These are phyloP conservation scores for Yamadazyma ubonensis DNA, from an alignment of 805 yeast genomes.

Conservation along the genomic window DNA sequence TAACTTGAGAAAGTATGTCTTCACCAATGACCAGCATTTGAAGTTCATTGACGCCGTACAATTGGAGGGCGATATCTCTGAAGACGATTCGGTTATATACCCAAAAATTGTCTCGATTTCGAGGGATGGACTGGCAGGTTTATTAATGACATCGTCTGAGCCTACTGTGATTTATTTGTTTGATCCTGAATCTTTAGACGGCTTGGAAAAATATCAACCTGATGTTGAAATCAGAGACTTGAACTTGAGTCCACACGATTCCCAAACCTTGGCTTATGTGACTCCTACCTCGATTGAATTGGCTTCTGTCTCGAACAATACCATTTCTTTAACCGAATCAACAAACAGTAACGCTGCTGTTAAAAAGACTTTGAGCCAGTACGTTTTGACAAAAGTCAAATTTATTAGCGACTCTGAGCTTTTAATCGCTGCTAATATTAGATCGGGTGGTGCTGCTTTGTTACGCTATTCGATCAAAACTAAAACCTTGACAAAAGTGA, in stretches of 20 bases:
- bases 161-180: slow-evolving; percentile 67
- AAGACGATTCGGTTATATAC: slow-evolving; percentile 48
- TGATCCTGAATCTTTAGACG: slow-evolving; percentile 53
- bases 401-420: slow-evolving; percentile 36
- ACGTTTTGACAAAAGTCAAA: slow-evolving; percentile 42
- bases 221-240: slow-evolving; percentile 61
- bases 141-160: slow-evolving; percentile 62
- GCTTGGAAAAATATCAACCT: slow-evolving; percentile 54
- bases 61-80: slow-evolving; percentile 44
- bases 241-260: slow-evolving; percentile 54
- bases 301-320: slow-evolving; percentile 50
- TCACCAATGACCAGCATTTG: slow-evolving; percentile 55
- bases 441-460: slow-evolving; percentile 40
- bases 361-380: slow-evolving; percentile 22
- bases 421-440: slow-evolving; percentile 31
- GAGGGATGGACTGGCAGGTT: slow-evolving; percentile 60
- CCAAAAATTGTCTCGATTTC: slow-evolving; percentile 62
- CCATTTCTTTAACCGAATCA: slow-evolving; percentile 44
- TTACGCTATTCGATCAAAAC: slow-evolving; percentile 45
- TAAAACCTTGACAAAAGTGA: slow-evolving; percentile 42
- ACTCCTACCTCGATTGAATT: slow-evolving; percentile 55
- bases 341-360: slow-evolving; percentile 22
- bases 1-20: slow-evolving; percentile 68
- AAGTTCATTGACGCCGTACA: slow-evolving; percentile 62
- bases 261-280: slow-evolving; percentile 59